Evolutionary conservation across 1,284 basidiomycete genomes (phyloP).

Genomic region (Ceratobasidium papillatum): DNA sequence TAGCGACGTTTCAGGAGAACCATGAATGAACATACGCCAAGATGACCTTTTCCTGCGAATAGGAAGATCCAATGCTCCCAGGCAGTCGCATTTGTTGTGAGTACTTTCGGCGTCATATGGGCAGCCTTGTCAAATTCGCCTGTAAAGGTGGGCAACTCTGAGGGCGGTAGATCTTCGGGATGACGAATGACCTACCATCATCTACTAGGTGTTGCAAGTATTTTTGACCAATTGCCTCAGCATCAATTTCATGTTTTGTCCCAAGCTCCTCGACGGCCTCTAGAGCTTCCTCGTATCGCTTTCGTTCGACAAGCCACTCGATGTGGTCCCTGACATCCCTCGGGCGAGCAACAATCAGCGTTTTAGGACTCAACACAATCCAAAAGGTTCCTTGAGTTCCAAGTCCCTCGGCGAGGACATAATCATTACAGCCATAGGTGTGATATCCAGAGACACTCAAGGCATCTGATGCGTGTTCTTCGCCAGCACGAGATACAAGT

Average conservation of each 20-base stretch:
- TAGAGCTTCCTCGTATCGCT: slow-evolving; percentile 89
- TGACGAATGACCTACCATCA: slow-evolving; percentile 65
- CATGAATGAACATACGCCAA: slow-evolving; percentile 64
- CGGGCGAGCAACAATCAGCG: slow-evolving; percentile 85
- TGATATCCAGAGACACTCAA: slow-evolving; percentile 82
- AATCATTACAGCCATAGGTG: slow-evolving; percentile 93
- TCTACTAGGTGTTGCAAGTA: slow-evolving; percentile 84
- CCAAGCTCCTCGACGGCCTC: slow-evolving; percentile 78
- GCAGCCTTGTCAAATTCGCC: slow-evolving; percentile 88
- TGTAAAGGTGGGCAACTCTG: slow-evolving; percentile 49
- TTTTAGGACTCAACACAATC: slow-evolving; percentile 85
- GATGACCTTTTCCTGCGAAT: slow-evolving; percentile 84
- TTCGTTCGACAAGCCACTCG: slow-evolving; percentile 88
- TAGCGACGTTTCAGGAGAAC: not conserved
- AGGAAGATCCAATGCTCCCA: slow-evolving; percentile 98
- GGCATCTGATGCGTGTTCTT: slow-evolving; percentile 89
- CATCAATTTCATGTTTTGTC: slow-evolving; percentile 57
- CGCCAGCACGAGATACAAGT: slow-evolving; percentile 87
- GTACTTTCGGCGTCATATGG: slow-evolving; percentile 84
- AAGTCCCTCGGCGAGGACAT: slow-evolving; percentile 68
- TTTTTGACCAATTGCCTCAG: slow-evolving; percentile 79
- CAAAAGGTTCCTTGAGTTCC: slow-evolving; percentile 60
- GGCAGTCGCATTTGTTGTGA: slow-evolving; percentile 76
- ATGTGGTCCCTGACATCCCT: slow-evolving; percentile 92
- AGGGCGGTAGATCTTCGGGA: not conserved